Evolutionary conservation across 441 rosid species (phyloP).

Genomic region (Jatropha multifida): DNA sequence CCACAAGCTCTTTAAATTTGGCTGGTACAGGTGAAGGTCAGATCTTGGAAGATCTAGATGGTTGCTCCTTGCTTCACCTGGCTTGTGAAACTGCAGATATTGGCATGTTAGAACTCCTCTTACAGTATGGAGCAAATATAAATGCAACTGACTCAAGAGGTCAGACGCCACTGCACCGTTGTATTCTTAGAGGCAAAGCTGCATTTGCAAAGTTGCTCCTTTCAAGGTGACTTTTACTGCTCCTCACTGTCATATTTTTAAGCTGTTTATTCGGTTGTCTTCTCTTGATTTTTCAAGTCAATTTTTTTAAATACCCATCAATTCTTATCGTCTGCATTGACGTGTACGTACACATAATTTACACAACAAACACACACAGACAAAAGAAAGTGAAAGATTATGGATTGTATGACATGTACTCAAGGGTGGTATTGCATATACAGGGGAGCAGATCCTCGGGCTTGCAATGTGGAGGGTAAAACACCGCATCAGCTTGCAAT

Average conservation of each 20-base stretch:
- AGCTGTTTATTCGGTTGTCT: not conserved
- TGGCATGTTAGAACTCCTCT: constrained; percentile 97
- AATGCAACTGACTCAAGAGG: constrained; percentile 77
- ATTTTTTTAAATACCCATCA: too few relatives aligned
- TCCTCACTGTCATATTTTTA: constrained; percentile 3
- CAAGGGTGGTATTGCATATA: constrained; percentile 13
- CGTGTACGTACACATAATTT: too few relatives aligned
- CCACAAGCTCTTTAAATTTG: constrained; percentile 55
- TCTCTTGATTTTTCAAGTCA: not conserved
- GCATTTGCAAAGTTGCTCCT: constrained; percentile 77
- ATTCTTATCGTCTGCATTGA: too few relatives aligned
- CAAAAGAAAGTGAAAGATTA: too few relatives aligned
- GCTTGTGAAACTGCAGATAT: constrained; percentile 97
- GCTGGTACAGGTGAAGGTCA: constrained; percentile 48
- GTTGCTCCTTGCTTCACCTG: constrained; percentile 88
- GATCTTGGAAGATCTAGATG: constrained; percentile 55
- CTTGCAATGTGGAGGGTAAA: constrained; percentile 68
- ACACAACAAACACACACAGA: too few relatives aligned
- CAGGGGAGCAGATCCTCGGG: constrained; percentile 93
- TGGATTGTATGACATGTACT: constrained; percentile 6
- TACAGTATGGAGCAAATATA: constrained; percentile 92
- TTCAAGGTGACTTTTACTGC: constrained; percentile 54
- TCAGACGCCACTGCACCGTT: constrained; percentile 77
- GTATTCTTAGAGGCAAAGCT: constrained; percentile 64
- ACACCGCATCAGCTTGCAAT: constrained; percentile 61